These are phyloP conservation scores for Wickerhamomyces hampshirensis DNA, from an alignment of 805 yeast genomes.

Conservation along the genomic window DNA sequence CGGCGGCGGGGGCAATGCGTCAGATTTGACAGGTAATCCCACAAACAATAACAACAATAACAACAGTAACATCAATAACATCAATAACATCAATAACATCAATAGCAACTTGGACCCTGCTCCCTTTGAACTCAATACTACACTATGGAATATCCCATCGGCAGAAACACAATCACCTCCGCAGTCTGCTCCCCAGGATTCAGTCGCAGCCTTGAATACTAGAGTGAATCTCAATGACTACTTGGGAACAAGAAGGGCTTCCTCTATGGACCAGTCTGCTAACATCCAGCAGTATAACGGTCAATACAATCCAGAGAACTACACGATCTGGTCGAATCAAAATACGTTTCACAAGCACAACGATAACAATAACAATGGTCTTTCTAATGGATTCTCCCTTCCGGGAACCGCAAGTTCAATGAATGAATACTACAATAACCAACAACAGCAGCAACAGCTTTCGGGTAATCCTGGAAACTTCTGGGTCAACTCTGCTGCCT, in stretches of 20 bases:
- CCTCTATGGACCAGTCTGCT: conserved; percentile 8
- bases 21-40: conserved; percentile 2
- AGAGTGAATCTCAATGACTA: too few species aligned
- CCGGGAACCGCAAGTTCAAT: background rate
- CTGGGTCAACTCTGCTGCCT: background rate
- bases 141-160: conserved; percentile 3
- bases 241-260: conserved; percentile 15
- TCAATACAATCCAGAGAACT: background rate
- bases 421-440: background rate
- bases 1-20: too few species aligned
- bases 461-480: background rate
- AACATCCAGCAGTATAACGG: background rate
- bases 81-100: background rate
- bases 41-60: conserved; percentile 1
- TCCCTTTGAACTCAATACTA: conserved; percentile 6
- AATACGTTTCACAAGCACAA: conserved; percentile 4
- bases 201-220: conserved; percentile 1
- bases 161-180: conserved; percentile 3
- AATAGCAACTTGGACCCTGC: background rate
- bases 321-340: background rate
- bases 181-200: background rate
- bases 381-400: background rate
- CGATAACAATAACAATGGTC: conserved; percentile 1
- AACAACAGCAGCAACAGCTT: background rate
- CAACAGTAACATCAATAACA: background rate